Evolutionary conservation across 140 eudicot genomes (phyloP).

Genomic region (Senecio squalidus): DNA sequence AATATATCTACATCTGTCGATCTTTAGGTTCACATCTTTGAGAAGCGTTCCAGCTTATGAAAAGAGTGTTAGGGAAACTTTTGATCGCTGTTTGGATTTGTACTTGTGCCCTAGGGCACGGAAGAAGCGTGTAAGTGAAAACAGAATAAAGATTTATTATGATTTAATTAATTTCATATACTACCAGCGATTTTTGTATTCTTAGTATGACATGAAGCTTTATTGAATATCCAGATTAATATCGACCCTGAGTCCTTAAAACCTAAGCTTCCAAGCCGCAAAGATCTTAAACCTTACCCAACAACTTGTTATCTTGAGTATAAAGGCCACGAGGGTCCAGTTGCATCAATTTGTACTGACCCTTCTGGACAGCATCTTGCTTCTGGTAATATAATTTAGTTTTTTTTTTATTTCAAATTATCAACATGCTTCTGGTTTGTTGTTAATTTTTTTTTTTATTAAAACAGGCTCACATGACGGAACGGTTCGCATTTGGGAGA

Average conservation of each 20-base stretch:
- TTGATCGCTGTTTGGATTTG: constrained; percentile 92
- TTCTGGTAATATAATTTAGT: constrained; percentile 47
- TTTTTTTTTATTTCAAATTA: not conserved
- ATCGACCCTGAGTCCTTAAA: constrained; percentile 92
- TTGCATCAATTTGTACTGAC: constrained; percentile 66
- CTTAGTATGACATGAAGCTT: constrained; percentile 8
- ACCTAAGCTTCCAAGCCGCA: constrained; percentile 88
- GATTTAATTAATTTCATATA: not conserved
- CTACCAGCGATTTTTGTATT: not conserved
- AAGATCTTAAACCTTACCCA: constrained; percentile 90
- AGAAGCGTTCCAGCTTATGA: constrained; percentile 97
- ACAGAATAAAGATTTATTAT: not conserved
- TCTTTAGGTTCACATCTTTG: constrained; percentile 63
- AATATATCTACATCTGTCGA: constrained; percentile 9
- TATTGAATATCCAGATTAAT: constrained; percentile 51
- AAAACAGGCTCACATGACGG: constrained; percentile 80
- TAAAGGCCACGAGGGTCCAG: constrained; percentile 86
- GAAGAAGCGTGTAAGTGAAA: constrained; percentile 83
- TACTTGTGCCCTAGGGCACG: constrained; percentile 93
- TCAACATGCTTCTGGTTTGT: not conserved
- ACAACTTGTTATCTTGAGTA: constrained; percentile 87
- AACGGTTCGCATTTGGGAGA: constrained; percentile 83
- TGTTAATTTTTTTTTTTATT: not conserved
- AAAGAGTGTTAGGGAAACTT: constrained; percentile 62
- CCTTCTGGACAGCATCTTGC: constrained; percentile 91